phyloP scores from a whole-genome alignment of 208 protist genomes.

The Crithidia fasciculata region DNA sequence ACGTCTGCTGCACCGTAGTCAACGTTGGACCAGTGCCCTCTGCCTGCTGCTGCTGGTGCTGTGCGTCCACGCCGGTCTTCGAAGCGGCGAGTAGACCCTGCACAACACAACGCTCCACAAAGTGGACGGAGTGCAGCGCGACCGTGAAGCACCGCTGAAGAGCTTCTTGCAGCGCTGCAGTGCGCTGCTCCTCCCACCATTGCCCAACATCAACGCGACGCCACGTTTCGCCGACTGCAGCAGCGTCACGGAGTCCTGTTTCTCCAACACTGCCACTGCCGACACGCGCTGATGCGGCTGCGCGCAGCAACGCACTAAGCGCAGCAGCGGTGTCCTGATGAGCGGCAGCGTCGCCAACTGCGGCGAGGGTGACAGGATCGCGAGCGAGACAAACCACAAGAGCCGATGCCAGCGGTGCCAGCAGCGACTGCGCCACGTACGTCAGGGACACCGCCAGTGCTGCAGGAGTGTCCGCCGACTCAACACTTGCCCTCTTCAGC shows the following conservation, averaged over 20 bases:
- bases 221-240: constrained; percentile 21
- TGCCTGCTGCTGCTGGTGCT: too few relatives aligned
- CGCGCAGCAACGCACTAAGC: neutral
- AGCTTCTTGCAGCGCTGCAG: constrained; percentile 9
- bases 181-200: constrained; percentile 20
- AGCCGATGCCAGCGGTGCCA: constrained; percentile 18
- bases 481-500: too few relatives aligned
- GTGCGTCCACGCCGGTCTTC: too few relatives aligned
- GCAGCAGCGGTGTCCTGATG: neutral
- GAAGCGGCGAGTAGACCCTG: constrained; percentile 8
- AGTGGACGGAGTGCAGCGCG: constrained; percentile 18
- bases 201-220: neutral
- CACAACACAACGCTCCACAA: constrained; percentile 21
- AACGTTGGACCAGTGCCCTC: too few relatives aligned
- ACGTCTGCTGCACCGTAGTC: neutral
- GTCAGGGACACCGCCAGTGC: neutral
- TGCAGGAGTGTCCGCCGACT: neutral
- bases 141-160: constrained; percentile 35
- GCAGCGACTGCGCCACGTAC: constrained; percentile 6
- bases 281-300: neutral
- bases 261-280: too few relatives aligned
- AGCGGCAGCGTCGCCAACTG: constrained; percentile 2
- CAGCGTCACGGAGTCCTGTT: too few relatives aligned
- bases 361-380: constrained; percentile 23
- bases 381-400: constrained; percentile 28